Evolutionary conservation across 805 yeast genomes (phyloP), one percentile per base, ranked within the genome.

Genomic region (Ogataea populi-albae): DNA sequence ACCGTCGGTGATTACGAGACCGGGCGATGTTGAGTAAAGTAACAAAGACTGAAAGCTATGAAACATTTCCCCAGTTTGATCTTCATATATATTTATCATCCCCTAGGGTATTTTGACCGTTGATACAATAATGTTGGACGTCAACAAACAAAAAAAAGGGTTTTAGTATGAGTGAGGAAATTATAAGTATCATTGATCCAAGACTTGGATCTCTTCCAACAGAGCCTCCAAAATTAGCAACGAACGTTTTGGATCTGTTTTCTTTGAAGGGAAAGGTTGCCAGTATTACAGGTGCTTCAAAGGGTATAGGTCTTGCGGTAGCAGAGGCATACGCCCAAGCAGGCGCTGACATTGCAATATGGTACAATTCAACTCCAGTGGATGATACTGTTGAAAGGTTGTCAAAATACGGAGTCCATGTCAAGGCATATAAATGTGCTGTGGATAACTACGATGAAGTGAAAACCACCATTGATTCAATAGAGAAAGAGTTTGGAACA

Each of bases 271-370:
- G 69, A 5, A 61, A 66, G 43, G 61, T 59, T 5, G 67, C 71
- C 6, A 43, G 69, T 8, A 53, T 73, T 16, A 68, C 80, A 11
- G 81, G 81, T 11, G 78, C 72, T 10, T 68, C 78, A 14, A 65
- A 74, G 15, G 81, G 81, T 3, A 75, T 76, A 40, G 81, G 82
- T 2, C 65, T 65, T 11, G 69, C 69, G 21, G 69, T 73, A 33
- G 75, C 75, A n/a, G 51, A 57, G 20, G 79, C 73, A 9, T 54
- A 73, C 17, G 79, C 77, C 1, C 65, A 67, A 33, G 74, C 75
- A 12, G 75, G 75, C 8, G 63, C 71, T 5, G 55, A 43, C 25
- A 46, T 69, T 46, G 61, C 57, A 14, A 47, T 72, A 15, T 58
- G 65, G 7, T 70, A 68, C 40, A 52, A 49, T 17, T 23, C 45